A percentile compares a stretch with the other conserved stretches of the same genome.
Conservation (phyloP, 2,329 filamentous ascomycete species). For the Cryphonectria nitschkei region DNA sequence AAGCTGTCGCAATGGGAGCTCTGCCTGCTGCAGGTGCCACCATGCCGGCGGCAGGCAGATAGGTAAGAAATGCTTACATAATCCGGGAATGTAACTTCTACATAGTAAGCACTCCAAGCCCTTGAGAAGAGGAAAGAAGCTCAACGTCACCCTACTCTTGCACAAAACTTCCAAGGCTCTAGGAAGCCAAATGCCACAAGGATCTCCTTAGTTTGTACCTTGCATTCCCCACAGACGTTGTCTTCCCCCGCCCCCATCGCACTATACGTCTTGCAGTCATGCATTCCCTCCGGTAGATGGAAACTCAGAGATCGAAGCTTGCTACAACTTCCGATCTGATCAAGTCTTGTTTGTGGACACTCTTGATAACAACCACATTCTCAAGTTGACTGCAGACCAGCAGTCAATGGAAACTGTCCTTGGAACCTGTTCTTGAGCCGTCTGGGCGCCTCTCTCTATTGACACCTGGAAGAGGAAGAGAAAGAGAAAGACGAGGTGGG, state of each 20-base stretch:
- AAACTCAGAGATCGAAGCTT: not conserved
- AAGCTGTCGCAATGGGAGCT: constrained; percentile 30
- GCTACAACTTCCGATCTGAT: not conserved
- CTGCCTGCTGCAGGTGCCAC: constrained; percentile 26
- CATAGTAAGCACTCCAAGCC: not conserved
- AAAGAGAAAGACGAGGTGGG: not conserved
- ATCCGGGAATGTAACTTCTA: not conserved
- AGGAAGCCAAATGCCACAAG: not conserved
- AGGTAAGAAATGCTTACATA: not conserved
- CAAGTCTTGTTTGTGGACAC: not conserved
- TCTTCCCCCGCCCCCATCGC: not conserved
- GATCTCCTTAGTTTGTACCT: no score
- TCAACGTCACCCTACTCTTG: not conserved
- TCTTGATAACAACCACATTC: not conserved
- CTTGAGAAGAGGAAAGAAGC: not conserved
- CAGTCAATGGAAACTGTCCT: no score
- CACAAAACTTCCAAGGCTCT: no score
- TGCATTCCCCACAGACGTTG: no score
- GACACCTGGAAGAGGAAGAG: not conserved
- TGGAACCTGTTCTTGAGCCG: not conserved
- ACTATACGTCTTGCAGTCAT: not conserved
- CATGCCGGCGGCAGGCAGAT: constrained; percentile 20
- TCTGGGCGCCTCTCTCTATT: not conserved
- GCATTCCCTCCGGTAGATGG: not conserved
- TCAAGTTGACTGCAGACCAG: not conserved